Percentiles rank a stretch among this genome's conserved stretches.
Evolutionary conservation across 169 alveolate genomes (phyloP).

Genomic region (Plasmodium relictum): DNA sequence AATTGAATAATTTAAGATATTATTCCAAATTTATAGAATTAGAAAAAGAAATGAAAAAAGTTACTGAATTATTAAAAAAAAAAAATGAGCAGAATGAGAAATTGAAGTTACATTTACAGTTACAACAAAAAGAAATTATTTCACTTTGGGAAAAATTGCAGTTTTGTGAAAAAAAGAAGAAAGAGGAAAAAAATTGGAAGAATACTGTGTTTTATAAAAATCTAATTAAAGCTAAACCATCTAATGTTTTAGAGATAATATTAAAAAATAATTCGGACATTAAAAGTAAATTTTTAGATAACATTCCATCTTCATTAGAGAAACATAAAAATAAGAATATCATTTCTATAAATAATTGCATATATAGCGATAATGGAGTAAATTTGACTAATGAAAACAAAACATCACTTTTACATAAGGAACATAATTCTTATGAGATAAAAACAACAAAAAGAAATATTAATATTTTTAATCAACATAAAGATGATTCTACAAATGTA

Average conservation of each 20-base stretch:
- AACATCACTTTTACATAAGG: too few relatives aligned
- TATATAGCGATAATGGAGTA: too few relatives aligned
- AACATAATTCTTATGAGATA: too few relatives aligned
- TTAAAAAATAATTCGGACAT: conserved; percentile 9
- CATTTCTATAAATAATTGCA: too few relatives aligned
- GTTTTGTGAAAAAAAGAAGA: not conserved
- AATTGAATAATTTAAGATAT: not conserved
- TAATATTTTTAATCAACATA: not conserved
- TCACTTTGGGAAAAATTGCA: conserved; percentile 26
- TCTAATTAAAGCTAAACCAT: conserved; percentile 41
- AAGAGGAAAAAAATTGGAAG: conserved; percentile 30
- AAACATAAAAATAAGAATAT: too few relatives aligned
- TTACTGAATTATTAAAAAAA: conserved; percentile 20
- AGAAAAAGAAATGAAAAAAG: conserved; percentile 15
- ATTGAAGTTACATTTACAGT: conserved; percentile 8
- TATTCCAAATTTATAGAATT: not conserved
- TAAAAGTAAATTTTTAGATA: too few relatives aligned
- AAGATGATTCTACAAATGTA: not conserved
- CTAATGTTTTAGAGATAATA: conserved; percentile 38
- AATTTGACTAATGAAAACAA: too few relatives aligned
- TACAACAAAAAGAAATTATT: conserved; percentile 28
- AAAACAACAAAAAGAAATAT: not conserved
- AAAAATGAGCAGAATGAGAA: conserved; percentile 37
- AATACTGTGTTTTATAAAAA: conserved; percentile 21
- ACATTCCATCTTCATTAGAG: too few relatives aligned